These are phyloP conservation scores for Lobosporangium transversale DNA, from an alignment of 192 early-diverging fungal genomes.

Conservation along the genomic window DNA sequence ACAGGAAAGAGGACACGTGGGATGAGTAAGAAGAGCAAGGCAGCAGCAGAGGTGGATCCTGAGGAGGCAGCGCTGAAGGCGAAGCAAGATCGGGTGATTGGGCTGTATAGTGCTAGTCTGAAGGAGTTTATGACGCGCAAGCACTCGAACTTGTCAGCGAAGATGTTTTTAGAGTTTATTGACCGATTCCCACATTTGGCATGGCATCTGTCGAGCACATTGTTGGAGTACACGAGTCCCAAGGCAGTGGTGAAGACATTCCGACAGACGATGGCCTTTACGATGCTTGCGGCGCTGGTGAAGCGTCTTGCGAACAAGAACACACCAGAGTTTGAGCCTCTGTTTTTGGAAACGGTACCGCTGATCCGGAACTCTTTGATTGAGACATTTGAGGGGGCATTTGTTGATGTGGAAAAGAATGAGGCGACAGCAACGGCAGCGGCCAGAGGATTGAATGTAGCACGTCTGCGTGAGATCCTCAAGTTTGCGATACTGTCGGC, in stretches of 20 bases:
- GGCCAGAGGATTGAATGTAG: constrained; percentile 50
- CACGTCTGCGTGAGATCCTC: constrained; percentile 50
- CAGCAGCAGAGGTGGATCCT: constrained; percentile 9
- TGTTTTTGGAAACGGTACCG: constrained; percentile 47
- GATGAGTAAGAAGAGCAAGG: constrained; percentile 1
- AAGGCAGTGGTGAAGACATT: constrained; percentile 67
- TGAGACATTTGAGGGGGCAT: constrained; percentile 51
- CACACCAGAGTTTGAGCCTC: constrained; percentile 48
- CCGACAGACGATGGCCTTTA: constrained; percentile 71
- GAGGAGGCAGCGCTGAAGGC: constrained; percentile 32
- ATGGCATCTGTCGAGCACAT: constrained; percentile 68
- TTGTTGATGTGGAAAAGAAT: constrained; percentile 3
- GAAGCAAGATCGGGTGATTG: constrained; percentile 52
- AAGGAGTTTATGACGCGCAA: constrained; percentile 81
- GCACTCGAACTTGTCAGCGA: constrained; percentile 72
- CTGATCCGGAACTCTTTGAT: constrained; percentile 51
- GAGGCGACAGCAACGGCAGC: constrained; percentile 18
- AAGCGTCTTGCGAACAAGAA: constrained; percentile 55
- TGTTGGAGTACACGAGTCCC: constrained; percentile 65
- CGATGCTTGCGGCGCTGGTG: constrained; percentile 51
- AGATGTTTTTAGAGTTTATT: constrained; percentile 74
- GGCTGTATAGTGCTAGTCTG: constrained; percentile 67
- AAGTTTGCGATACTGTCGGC: constrained; percentile 53
- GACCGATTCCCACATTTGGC: constrained; percentile 66
- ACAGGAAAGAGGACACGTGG: constrained; percentile 38